Evolutionary conservation across 805 yeast species (phyloP), one percentile per base, ranked within the genome.

Genomic region (Alloascoidea hylecoeti): DNA sequence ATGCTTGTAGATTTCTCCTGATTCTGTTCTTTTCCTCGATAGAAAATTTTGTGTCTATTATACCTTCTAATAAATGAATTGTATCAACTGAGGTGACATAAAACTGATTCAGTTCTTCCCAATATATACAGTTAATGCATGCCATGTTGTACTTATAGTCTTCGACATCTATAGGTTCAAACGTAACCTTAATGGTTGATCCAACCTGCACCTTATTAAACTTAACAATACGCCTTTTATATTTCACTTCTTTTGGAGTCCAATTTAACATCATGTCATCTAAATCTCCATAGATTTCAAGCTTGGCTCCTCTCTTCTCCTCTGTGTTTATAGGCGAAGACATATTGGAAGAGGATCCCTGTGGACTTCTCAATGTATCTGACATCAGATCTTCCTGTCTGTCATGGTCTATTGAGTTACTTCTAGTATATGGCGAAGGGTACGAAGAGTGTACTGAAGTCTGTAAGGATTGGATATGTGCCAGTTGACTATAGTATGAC

Each of bases 1-100:
- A 63, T 14, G 72, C 72, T 47, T 78, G 84, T 37, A 78, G 58
- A 45, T 78, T 78, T 39, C 85, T 61, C 39, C 85, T 60, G 18
- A 77, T 74, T 38, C 85, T 60, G 53, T 78, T 78, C 53, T 78
- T 78, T 52, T 78, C 85, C 47, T 77, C 81, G 15, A 76, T 73
- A 4, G 70, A 61, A 51, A 78, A 77, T 44, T 66, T 68, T 38
- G 70, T 48, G 34, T 51, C 65, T 16, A 76, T 72, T 34, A 78
- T 58, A 41, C 64, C 62, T 48, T 78, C 84, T 27, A 78, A 53
- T 4, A 78, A 52, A 15, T 63, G 50, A 14, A 78, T 71, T 33
- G 77, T 61, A 50, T 78, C 85, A 15, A 77, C 84, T 2, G 78
- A 70, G 0, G 85, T 78, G 18, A 76, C 74, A 39, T 63, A 72